A percentile compares a stretch with the other conserved stretches of the same genome.
These are phyloP conservation scores for Linnemannia exigua DNA, from an alignment of 192 early-diverging fungal genomes.

Conservation along the genomic window DNA sequence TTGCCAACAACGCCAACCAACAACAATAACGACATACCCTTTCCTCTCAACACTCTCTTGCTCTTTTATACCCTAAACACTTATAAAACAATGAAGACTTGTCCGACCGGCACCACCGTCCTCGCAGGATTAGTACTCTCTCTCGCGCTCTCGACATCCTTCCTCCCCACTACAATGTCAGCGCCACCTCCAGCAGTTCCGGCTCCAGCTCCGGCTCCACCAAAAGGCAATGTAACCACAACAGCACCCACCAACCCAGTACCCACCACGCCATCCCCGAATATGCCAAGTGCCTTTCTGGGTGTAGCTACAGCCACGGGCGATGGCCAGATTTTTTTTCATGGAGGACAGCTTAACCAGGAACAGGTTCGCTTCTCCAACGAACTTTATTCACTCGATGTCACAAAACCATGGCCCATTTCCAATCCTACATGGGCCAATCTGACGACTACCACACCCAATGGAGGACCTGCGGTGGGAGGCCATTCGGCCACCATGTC, in stretches of 20 bases:
- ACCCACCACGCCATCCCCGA: neutral
- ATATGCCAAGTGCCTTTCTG: constrained; percentile 11
- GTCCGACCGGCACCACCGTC: constrained; percentile 2
- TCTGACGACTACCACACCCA: constrained; percentile 6
- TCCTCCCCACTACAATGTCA: neutral
- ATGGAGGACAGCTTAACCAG: constrained; percentile 44
- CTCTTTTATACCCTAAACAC: neutral
- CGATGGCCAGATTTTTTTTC: constrained; percentile 21
- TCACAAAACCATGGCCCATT: constrained; percentile 24
- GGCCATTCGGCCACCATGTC: constrained; percentile 47
- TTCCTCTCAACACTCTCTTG: neutral
- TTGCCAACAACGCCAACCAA: too few relatives aligned
- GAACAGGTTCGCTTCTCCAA: constrained; percentile 5
- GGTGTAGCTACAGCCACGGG: constrained; percentile 27
- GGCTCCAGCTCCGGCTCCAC: neutral
- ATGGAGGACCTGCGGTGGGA: constrained; percentile 7
- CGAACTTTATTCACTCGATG: constrained; percentile 37
- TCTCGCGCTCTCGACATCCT: neutral
- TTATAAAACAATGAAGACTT: constrained; percentile 13
- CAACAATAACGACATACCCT: too few relatives aligned
- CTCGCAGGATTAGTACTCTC: neutral
- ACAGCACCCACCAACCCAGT: neutral
- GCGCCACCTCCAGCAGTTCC: neutral
- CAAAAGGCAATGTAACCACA: neutral
- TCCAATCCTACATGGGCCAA: constrained; percentile 35